phyloP scores from a whole-genome alignment of 1,284 basidiomycete genomes.

The Ganoderma sinense region DNA sequence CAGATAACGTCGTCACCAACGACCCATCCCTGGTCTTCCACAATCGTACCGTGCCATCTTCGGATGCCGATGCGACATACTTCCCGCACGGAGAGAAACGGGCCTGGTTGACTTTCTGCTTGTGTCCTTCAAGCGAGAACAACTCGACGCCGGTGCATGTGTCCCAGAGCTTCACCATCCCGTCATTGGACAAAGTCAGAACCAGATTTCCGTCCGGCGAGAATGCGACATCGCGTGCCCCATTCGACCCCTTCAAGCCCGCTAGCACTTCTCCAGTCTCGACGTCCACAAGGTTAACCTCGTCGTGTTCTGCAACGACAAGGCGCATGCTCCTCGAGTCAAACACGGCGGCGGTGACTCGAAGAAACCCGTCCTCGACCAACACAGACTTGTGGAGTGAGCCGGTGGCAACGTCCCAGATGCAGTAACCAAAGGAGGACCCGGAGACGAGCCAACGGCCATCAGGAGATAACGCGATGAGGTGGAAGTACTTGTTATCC shows the following conservation, averaged over 20 bases:
- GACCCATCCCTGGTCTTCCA: slow-evolving; percentile 30
- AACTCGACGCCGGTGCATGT: slow-evolving; percentile 25
- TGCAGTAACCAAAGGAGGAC: no score
- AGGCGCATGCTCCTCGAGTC: neutral
- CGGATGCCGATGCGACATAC: slow-evolving; percentile 30
- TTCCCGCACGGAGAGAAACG: slow-evolving; percentile 33
- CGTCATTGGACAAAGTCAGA: slow-evolving; percentile 18
- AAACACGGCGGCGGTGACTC: no score
- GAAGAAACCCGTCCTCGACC: no score
- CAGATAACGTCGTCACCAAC: slow-evolving; percentile 12
- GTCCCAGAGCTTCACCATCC: slow-evolving; percentile 23
- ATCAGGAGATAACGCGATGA: no score
- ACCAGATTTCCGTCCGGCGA: slow-evolving; percentile 24
- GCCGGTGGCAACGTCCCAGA: no score
- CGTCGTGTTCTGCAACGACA: slow-evolving; percentile 29
- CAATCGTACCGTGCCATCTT: slow-evolving; percentile 34
- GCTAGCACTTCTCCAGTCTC: slow-evolving; percentile 28
- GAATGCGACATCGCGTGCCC: slow-evolving; percentile 16
- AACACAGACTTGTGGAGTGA: no score
- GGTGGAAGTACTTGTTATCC: no score
- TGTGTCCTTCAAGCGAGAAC: slow-evolving; percentile 27
- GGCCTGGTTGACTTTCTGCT: slow-evolving; percentile 25
- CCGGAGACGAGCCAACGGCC: no score
- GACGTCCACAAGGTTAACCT: slow-evolving; percentile 27
- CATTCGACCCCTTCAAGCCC: neutral